Evolutionary conservation across 2,329 filamentous ascomycete species (phyloP).

Genomic region (Pleurostoma richardsiae): DNA sequence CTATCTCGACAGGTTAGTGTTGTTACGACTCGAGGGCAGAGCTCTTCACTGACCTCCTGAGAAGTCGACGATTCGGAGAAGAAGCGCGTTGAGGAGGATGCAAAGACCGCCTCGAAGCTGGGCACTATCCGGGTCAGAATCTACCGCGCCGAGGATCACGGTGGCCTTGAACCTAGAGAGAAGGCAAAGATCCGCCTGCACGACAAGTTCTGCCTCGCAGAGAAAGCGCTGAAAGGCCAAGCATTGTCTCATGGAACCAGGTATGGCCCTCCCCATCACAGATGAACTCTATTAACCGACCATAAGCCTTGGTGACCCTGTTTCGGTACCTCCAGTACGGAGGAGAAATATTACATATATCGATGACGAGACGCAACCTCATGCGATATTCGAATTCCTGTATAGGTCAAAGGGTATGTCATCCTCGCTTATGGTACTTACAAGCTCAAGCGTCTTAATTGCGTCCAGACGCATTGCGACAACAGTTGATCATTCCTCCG

Average conservation of each 20-base stretch:
- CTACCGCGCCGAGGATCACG: background rate
- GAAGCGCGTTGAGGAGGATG: slow-evolving; percentile 1
- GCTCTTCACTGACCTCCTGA: background rate
- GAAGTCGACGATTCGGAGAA: slow-evolving; percentile 3
- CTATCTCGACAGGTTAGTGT: background rate
- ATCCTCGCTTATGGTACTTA: background rate
- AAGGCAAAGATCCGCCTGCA: background rate
- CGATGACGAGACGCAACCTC: slow-evolving; percentile 11
- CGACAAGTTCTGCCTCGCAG: slow-evolving; percentile 13
- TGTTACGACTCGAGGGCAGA: background rate
- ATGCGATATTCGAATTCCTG: slow-evolving; percentile 21
- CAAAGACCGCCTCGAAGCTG: background rate
- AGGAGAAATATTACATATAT: background rate
- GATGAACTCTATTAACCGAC: background rate
- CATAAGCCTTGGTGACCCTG: background rate
- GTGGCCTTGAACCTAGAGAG: background rate
- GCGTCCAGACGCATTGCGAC: slow-evolving; percentile 20
- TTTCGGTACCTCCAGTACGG: background rate
- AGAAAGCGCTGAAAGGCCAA: slow-evolving; percentile 26
- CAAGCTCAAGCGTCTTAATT: background rate
- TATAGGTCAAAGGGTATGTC: slow-evolving; percentile 23
- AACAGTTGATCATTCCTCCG: slow-evolving; percentile 22
- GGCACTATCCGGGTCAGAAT: background rate
- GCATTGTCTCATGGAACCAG: slow-evolving; percentile 24
- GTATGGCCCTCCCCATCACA: slow-evolving; percentile 10